Conservation (phyloP, 2,329 filamentous ascomycete genomes). For the Stagonosporopsis tanaceti region DNA sequence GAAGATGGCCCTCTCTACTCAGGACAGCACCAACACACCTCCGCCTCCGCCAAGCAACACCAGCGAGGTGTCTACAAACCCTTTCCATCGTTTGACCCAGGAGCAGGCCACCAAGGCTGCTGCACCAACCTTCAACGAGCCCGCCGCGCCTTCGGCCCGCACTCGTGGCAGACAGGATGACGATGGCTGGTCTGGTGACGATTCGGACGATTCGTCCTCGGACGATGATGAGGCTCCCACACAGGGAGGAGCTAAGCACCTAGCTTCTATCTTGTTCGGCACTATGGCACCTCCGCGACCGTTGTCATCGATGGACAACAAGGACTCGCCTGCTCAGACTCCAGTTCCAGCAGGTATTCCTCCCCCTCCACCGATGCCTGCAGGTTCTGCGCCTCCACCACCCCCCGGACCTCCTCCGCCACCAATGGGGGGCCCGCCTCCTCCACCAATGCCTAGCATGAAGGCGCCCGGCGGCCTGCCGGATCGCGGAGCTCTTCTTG, state of each 20-base stretch:
- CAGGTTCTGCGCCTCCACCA: conserved; percentile 52
- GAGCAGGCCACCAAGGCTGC: conserved; percentile 62
- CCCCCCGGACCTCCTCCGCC: conserved; percentile 61
- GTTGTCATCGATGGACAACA: conserved; percentile 81
- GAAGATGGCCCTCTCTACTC: conserved; percentile 78
- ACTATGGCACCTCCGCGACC: conserved; percentile 95
- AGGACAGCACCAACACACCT: conserved; percentile 55
- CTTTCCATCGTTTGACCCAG: conserved; percentile 87
- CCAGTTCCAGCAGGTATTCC: conserved; percentile 55
- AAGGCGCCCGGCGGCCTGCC: conserved; percentile 40
- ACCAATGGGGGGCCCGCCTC: conserved; percentile 44
- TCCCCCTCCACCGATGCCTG: conserved; percentile 62
- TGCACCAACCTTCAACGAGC: conserved; percentile 51
- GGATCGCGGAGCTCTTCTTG: conserved; percentile 70
- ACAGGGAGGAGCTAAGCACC: conserved; percentile 84
- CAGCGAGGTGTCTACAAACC: conserved; percentile 76
- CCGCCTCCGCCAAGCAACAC: conserved; percentile 51
- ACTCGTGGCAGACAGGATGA: conserved; percentile 67
- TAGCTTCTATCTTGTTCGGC: conserved; percentile 94
- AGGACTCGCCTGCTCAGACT: conserved; percentile 58
- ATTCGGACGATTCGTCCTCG: conserved; percentile 75
- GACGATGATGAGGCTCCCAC: conserved; percentile 79
- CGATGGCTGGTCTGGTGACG: conserved; percentile 84
- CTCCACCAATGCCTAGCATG: conserved; percentile 55
- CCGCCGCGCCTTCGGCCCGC: conserved; percentile 59